phyloP scores from a whole-genome alignment of 495 filamentous ascomycete species.

The Aspergillus cavernicola region DNA sequence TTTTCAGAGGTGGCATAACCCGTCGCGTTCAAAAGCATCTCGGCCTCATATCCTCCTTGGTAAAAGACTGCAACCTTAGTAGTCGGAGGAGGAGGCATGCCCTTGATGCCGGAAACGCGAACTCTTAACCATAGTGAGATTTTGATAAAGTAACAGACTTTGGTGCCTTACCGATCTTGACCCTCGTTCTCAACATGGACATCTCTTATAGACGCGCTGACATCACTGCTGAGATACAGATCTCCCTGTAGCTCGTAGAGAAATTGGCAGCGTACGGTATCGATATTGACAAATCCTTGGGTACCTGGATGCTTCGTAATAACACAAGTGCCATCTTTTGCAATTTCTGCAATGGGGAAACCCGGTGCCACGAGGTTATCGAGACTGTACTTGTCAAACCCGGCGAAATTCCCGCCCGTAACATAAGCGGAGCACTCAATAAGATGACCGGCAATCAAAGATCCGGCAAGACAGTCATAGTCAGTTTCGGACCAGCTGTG shows the following conservation, averaged over 20 bases:
- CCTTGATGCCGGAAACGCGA: slow-evolving; percentile 38
- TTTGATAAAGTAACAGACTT: too few species aligned
- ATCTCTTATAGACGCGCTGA: slow-evolving; percentile 43
- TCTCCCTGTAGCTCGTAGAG: slow-evolving; percentile 57
- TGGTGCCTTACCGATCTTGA: slow-evolving; percentile 25
- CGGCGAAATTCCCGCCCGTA: slow-evolving; percentile 50
- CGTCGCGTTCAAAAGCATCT: slow-evolving; percentile 38
- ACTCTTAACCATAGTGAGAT: slow-evolving; percentile 24
- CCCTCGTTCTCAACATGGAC: slow-evolving; percentile 32
- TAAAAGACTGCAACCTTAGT: slow-evolving; percentile 52
- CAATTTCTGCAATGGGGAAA: slow-evolving; percentile 38
- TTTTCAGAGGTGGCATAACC: slow-evolving; percentile 40
- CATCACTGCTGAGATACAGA: slow-evolving; percentile 50
- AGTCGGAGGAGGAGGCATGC: slow-evolving; percentile 48
- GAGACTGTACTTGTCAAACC: slow-evolving; percentile 35
- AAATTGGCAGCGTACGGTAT: slow-evolving; percentile 46
- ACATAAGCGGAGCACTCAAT: too few species aligned
- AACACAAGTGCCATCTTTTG: slow-evolving; percentile 26
- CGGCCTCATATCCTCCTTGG: slow-evolving; percentile 42
- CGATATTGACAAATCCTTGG: slow-evolving; percentile 25
- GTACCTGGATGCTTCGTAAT: slow-evolving; percentile 24
- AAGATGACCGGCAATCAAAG: slow-evolving; percentile 47
- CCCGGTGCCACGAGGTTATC: slow-evolving; percentile 34
- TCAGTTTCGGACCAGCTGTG: slow-evolving; percentile 36
- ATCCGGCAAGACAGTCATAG: slow-evolving; percentile 40